These are phyloP conservation scores for Talaromyces sp. DNA, from an alignment of 2,329 filamentous ascomycete genomes.

Conservation along the genomic window DNA sequence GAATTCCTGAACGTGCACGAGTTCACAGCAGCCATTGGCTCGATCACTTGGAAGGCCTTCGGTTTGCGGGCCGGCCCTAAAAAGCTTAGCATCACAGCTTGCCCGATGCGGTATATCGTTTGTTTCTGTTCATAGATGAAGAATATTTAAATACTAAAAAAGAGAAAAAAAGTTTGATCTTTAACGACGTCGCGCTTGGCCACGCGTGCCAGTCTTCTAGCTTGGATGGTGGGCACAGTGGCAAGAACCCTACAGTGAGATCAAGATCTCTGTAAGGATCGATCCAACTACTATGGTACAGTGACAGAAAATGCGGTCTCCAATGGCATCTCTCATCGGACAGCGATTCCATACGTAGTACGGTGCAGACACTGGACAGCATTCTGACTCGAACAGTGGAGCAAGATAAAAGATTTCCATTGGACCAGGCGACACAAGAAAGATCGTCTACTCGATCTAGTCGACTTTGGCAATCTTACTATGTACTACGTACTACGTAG, in stretches of 20 bases:
- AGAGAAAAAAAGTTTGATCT: no score
- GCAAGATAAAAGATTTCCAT: background rate
- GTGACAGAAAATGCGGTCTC: background rate
- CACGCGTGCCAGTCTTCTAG: background rate
- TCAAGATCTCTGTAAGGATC: background rate
- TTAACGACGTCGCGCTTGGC: background rate
- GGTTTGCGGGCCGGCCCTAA: constrained; percentile 13
- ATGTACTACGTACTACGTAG: no score
- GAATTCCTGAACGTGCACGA: background rate
- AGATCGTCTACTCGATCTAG: background rate
- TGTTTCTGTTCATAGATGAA: background rate
- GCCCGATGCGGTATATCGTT: background rate
- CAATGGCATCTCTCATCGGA: background rate
- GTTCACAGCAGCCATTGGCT: background rate
- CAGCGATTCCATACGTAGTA: background rate
- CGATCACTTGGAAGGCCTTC: background rate
- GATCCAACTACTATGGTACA: background rate
- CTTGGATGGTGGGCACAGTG: background rate
- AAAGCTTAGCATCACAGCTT: constrained; percentile 13
- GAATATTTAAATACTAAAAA: background rate
- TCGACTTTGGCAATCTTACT: no score
- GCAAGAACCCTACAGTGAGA: background rate
- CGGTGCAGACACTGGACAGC: background rate
- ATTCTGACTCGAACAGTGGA: background rate
- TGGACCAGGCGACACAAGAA: background rate